Evolutionary conservation across 768 basidiomycete genomes (phyloP).

Genomic region (Russula vinacea): DNA sequence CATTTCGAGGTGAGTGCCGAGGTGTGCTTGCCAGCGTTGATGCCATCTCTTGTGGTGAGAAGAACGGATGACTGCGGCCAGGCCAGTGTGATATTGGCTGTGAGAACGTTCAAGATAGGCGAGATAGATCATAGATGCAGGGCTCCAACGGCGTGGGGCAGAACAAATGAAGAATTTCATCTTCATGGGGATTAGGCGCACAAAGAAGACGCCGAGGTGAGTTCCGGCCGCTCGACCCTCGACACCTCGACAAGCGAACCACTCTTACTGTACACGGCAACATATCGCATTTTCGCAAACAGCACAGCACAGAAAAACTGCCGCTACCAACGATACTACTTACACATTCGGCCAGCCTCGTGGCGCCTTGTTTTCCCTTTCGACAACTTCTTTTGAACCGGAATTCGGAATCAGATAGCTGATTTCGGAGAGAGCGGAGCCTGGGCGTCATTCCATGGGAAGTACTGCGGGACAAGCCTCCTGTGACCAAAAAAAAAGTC

Average conservation of each 20-base stretch:
- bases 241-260: background rate
- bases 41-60: background rate
- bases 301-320: background rate
- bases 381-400: background rate
- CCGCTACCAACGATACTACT: background rate
- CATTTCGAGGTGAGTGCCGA: background rate
- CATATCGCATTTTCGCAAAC: background rate
- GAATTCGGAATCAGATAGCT: background rate
- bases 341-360: background rate
- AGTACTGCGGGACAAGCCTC: conserved; percentile 21
- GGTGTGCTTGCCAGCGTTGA: background rate
- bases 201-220: background rate
- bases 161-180: background rate
- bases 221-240: background rate
- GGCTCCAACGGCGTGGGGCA: background rate
- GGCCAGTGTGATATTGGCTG: background rate
- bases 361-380: conserved; percentile 6
- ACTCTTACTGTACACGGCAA: background rate
- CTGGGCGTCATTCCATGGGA: conserved; percentile 6
- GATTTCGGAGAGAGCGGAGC: background rate
- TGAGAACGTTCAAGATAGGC: background rate
- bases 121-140: background rate
- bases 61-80: background rate
- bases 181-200: conserved; percentile 4
- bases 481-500: background rate